Evolutionary conservation across 257 asterid species (phyloP).

Genomic region (Fraxinus americana): DNA sequence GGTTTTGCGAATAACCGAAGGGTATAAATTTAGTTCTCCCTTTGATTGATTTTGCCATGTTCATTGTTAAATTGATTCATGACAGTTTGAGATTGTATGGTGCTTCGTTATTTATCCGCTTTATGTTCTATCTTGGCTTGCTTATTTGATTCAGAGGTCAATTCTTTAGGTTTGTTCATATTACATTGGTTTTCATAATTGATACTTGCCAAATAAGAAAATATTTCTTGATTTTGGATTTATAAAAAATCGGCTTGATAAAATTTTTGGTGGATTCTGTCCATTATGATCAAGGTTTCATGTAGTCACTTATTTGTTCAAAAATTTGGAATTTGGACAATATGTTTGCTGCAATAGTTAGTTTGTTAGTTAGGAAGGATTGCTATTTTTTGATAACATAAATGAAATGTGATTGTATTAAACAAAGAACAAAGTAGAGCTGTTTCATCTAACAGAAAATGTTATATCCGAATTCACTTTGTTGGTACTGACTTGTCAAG

Average conservation of each 20-base stretch:
- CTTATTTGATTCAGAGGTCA: background rate
- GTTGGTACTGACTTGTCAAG: background rate
- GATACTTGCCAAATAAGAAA: background rate
- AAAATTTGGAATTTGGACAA: conserved; percentile 19
- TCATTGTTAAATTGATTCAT: conserved; percentile 14
- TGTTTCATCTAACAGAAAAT: background rate
- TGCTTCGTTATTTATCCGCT: conserved; percentile 26
- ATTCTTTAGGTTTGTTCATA: conserved; percentile 18
- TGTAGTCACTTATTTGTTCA: conserved; percentile 8
- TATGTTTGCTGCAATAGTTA: background rate
- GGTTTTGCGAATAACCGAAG: conserved; percentile 57
- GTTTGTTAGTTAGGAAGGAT: conserved; percentile 10
- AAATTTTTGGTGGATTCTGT: background rate
- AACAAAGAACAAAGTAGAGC: background rate
- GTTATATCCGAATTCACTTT: background rate
- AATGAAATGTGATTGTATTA: background rate
- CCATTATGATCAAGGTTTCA: background rate
- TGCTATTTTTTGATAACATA: background rate
- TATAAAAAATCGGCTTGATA: background rate
- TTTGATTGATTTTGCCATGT: conserved; percentile 8
- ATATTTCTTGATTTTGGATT: conserved; percentile 6
- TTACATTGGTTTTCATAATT: conserved; percentile 14
- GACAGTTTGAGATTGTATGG: background rate
- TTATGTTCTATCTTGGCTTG: conserved; percentile 13
- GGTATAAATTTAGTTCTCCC: conserved; percentile 49